A percentile compares a stretch with the other conserved stretches of the same genome.
phyloP scores from a whole-genome alignment of 1,139 yeast species.

The Magnusiomyces tetraspermus region DNA sequence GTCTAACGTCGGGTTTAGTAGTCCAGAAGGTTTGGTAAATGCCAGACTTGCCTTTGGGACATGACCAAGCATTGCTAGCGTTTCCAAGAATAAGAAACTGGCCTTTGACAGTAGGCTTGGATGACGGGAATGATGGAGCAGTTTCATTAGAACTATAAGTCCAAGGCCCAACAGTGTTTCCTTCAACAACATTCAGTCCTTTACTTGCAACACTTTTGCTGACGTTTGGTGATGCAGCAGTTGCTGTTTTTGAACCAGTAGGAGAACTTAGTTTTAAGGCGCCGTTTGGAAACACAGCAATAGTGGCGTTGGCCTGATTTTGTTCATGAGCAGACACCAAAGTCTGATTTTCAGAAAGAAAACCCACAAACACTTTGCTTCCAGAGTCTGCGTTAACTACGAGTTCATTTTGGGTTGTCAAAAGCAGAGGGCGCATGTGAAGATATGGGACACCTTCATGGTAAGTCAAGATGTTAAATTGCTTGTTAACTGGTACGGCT shows the following conservation, averaged over 20 bases:
- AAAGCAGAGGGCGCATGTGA: constrained; percentile 3
- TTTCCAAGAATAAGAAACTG: constrained; percentile 3
- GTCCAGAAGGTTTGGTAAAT: constrained; percentile 8
- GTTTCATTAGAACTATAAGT: neutral
- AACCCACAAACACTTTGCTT: neutral
- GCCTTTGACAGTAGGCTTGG: neutral
- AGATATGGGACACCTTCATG: constrained; percentile 11
- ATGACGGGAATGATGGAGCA: neutral
- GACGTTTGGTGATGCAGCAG: neutral
- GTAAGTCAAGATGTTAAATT: constrained; percentile 3
- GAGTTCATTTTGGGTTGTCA: neutral
- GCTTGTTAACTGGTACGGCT: neutral
- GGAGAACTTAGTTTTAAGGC: neutral
- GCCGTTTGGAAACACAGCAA: neutral
- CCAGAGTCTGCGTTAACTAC: neutral
- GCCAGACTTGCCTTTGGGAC: constrained; percentile 5
- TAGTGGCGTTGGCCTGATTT: neutral
- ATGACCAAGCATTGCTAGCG: constrained; percentile 8
- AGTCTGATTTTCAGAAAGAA: neutral
- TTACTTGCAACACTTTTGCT: neutral
- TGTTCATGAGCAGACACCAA: neutral
- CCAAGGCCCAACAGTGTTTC: constrained; percentile 6
- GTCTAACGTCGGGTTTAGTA: constrained; percentile 1
- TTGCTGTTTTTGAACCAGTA: no score
- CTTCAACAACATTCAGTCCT: neutral